phyloP scores from a whole-genome alignment of 129 eudicot genomes.

The Helichrysum umbraculigerum region DNA sequence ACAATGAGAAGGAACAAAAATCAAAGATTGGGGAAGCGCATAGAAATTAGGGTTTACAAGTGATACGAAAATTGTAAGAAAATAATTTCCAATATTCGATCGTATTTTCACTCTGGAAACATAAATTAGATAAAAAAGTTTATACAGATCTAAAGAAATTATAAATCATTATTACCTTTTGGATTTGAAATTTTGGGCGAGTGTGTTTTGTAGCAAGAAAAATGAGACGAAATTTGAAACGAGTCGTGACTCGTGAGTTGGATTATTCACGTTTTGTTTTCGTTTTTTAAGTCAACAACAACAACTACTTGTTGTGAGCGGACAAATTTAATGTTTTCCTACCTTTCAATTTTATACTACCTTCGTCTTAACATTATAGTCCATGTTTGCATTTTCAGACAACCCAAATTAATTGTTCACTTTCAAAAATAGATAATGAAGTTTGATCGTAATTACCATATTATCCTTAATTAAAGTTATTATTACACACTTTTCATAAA shows the following conservation, averaged over 20 bases:
- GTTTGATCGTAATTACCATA: too few species aligned
- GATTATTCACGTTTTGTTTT: constrained; percentile 28
- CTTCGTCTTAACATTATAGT: too few species aligned
- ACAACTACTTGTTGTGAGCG: not conserved
- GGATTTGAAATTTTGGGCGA: constrained; percentile 19
- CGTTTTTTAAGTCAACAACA: not conserved
- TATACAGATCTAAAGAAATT: constrained; percentile 6
- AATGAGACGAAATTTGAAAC: constrained; percentile 13
- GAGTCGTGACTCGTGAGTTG: not conserved
- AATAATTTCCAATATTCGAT: not conserved
- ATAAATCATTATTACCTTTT: constrained; percentile 25
- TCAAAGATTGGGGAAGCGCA: not conserved
- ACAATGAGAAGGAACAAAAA: constrained; percentile 1
- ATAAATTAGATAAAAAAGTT: not conserved
- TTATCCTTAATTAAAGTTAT: too few species aligned
- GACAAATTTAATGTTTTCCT: not conserved
- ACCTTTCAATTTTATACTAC: too few species aligned
- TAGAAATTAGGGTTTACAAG: constrained; percentile 25
- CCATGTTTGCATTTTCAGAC: too few species aligned
- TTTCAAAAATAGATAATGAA: too few species aligned
- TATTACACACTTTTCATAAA: too few species aligned
- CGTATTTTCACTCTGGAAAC: not conserved
- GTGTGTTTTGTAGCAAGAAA: constrained; percentile 28
- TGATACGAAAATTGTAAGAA: not conserved
- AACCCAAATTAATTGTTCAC: too few species aligned